Evolutionary conservation across 1,139 yeast species (phyloP), one percentile per base, ranked within the genome.

Genomic region (Saccharomyces hybrid): DNA sequence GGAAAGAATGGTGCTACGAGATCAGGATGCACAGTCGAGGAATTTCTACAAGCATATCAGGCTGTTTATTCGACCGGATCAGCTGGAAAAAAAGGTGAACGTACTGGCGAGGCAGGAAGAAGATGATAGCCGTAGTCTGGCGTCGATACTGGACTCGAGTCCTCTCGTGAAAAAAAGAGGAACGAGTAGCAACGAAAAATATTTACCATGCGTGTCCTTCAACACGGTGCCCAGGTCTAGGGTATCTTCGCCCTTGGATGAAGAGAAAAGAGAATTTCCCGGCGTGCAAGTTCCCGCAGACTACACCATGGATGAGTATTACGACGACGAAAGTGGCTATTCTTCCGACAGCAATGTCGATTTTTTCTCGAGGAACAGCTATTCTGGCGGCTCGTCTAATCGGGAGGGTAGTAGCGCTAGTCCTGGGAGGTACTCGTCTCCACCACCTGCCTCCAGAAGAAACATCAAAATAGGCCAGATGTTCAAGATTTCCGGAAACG

Each of bases 151-250:
- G 48, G 30, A 26, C 14, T 46, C 30, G 28, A 27, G 30, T 2
- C 4, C 14, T 46, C 7, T 13, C 25, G 27, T 13, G 27, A 25
- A 27, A 5, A 46, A 25, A 20, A 46, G 13, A 16, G 20, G 30
- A 6, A 25, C 8, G 8, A 13, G 48, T 9, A 20, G n/a, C 31
- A 14, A 26, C 9, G 46, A 41, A n/a, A 53, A 52, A 8, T 62
- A 57, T 48, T 56, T 54, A 23, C 65, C 68, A 20, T 61, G 66
- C 13, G 69, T 69, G 5, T 69, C 72, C 0, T 69, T 69, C 54
- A 63, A 69, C 51, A 69, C 73, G 1, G 72, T 69, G 1, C 73
- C 73, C 2, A 53, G 56, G 20, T 54, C 57, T 23, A 54, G 52
- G 44, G 68, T 62, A 13, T 53, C 53, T 26, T 59, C 63, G 8